Percentiles rank a stretch among this genome's conserved stretches.
Conservation (phyloP, 129 eudicot genomes). For the Arctium minus region DNA sequence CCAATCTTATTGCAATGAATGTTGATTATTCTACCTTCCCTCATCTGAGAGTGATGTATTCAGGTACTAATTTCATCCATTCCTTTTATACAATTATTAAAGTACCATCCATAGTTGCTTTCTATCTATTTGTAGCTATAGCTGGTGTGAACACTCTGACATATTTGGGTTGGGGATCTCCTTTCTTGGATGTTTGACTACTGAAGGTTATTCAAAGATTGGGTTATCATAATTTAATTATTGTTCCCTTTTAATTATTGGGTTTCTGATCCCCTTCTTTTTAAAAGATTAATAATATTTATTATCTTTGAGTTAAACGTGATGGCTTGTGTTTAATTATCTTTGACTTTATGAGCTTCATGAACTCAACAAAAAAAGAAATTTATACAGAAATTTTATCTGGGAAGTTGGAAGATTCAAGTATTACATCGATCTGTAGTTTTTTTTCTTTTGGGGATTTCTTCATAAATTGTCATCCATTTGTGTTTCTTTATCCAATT, state of each 20-base stretch:
- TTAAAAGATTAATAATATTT: neutral
- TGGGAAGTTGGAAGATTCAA: too few species aligned
- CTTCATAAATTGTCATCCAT: neutral
- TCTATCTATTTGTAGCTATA: neutral
- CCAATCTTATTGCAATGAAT: neutral
- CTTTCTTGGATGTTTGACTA: conserved; percentile 19
- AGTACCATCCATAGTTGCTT: neutral
- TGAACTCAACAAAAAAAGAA: conserved; percentile 1
- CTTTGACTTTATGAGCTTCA: conserved; percentile 10
- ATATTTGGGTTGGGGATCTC: conserved; percentile 1
- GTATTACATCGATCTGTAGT: neutral
- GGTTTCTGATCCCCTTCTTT: conserved; percentile 10
- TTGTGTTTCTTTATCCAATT: neutral
- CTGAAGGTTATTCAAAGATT: conserved; percentile 8
- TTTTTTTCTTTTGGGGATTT: neutral
- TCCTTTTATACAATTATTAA: neutral
- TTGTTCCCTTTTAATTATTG: conserved; percentile 23
- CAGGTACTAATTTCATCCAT: neutral
- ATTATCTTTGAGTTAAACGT: too few species aligned
- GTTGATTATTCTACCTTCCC: conserved; percentile 10
- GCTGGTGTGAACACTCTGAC: conserved; percentile 22
- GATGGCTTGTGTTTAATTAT: neutral
- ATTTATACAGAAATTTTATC: neutral
- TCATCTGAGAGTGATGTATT: conserved; percentile 4
- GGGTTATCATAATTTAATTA: conserved; percentile 28